phyloP scores from a whole-genome alignment of 495 filamentous ascomycete species.

The Penicillium flavigenum region DNA sequence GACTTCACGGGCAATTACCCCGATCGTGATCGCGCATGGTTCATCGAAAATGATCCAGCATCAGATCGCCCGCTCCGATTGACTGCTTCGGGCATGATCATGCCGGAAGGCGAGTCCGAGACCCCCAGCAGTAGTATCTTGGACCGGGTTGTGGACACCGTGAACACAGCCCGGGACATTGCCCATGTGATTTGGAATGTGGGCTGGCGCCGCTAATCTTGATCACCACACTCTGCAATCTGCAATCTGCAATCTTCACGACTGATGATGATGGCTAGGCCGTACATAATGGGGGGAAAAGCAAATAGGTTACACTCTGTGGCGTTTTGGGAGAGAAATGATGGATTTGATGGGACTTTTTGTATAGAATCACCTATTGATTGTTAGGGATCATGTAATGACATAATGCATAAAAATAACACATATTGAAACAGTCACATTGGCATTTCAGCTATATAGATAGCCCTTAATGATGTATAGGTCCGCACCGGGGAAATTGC shows the following conservation, averaged over 20 bases:
- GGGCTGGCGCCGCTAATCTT: constrained; percentile 74
- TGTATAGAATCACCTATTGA: neutral
- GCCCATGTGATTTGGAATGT: constrained; percentile 98
- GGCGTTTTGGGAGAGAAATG: neutral
- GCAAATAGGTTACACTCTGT: neutral
- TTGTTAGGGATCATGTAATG: neutral
- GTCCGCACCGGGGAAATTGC: too few relatives aligned
- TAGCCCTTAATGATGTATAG: too few relatives aligned
- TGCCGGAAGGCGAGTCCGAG: constrained; percentile 76
- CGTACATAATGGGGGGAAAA: constrained; percentile 3
- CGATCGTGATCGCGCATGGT: constrained; percentile 36
- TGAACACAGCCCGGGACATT: constrained; percentile 95
- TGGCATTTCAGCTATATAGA: too few relatives aligned
- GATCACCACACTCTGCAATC: neutral
- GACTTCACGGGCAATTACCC: constrained; percentile 41
- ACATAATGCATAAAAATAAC: constrained; percentile 7
- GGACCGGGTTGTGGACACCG: constrained; percentile 83
- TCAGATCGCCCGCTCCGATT: constrained; percentile 55
- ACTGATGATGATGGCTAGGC: constrained; percentile 1
- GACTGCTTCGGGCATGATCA: constrained; percentile 80
- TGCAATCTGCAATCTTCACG: neutral
- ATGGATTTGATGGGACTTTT: neutral
- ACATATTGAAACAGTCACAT: neutral
- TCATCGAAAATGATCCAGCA: constrained; percentile 35
- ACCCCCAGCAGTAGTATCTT: constrained; percentile 60